phyloP scores from a whole-genome alignment of 2,329 filamentous ascomycete species.

The Hirsutella thompsonii region DNA sequence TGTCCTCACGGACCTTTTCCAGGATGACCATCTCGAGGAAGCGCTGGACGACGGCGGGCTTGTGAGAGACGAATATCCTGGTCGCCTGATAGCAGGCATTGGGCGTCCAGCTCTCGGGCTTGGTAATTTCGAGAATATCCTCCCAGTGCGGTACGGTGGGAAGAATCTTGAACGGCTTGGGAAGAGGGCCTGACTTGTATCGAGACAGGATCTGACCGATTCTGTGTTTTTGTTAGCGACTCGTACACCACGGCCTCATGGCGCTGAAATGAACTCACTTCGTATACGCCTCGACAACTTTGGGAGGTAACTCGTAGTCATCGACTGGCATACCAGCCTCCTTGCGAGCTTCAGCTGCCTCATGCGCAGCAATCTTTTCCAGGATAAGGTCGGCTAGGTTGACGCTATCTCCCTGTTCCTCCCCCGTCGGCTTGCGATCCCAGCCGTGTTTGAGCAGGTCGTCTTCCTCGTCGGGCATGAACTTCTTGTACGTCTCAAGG shows the following conservation, averaged over 20 bases:
- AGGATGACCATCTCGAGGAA: conserved; percentile 83
- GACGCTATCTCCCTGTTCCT: conserved; percentile 41
- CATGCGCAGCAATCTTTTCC: conserved; percentile 85
- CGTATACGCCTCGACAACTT: conserved; percentile 87
- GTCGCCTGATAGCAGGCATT: conserved; percentile 81
- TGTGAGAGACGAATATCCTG: conserved; percentile 79
- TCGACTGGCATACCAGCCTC: conserved; percentile 52
- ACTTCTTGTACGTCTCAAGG: conserved; percentile 81
- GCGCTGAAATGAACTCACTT: conserved; percentile 40
- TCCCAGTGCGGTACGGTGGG: conserved; percentile 88
- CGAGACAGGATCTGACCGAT: conserved; percentile 79
- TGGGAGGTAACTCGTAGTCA: conserved; percentile 74
- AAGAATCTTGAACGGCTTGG: conserved; percentile 95
- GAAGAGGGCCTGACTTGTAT: conserved; percentile 92
- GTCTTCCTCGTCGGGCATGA: conserved; percentile 62
- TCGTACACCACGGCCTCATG: neutral
- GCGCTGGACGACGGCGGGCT: conserved; percentile 64
- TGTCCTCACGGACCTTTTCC: conserved; percentile 84
- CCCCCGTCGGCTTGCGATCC: conserved; percentile 31
- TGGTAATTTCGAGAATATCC: conserved; percentile 72
- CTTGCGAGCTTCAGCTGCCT: conserved; percentile 47
- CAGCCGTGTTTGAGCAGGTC: conserved; percentile 58
- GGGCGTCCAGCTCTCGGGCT: conserved; percentile 60
- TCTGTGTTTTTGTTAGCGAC: conserved; percentile 26
- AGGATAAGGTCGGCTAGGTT: conserved; percentile 90